phyloP scores from a whole-genome alignment of 768 basidiomycete genomes.

The Myochromella boudieri region DNA sequence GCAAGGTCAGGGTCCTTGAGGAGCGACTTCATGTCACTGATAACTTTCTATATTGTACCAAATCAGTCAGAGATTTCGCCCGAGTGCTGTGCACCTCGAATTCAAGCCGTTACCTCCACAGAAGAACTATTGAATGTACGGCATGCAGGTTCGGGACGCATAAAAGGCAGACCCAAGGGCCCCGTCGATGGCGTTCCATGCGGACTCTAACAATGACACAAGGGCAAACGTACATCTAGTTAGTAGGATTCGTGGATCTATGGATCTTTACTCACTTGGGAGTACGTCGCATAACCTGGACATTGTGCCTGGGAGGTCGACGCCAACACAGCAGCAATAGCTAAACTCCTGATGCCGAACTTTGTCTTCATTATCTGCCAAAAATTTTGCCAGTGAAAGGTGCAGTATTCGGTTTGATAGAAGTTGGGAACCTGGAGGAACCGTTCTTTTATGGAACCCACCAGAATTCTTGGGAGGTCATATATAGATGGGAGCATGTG shows the following conservation, averaged over 20 bases:
- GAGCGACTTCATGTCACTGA: constrained; percentile 67
- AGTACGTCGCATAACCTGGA: constrained; percentile 61
- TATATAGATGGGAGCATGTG: constrained; percentile 20
- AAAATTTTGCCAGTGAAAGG: neutral
- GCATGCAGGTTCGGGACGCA: constrained; percentile 69
- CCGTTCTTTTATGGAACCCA: constrained; percentile 16
- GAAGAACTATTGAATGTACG: constrained; percentile 75
- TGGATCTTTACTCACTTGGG: constrained; percentile 39
- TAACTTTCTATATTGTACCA: constrained; percentile 56
- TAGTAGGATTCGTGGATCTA: neutral
- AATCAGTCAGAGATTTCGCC: neutral
- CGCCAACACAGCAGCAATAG: constrained; percentile 25
- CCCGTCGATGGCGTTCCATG: constrained; percentile 64
- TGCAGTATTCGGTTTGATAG: neutral
- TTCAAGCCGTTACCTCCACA: constrained; percentile 54
- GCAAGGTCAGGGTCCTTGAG: constrained; percentile 79
- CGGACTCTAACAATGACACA: constrained; percentile 38
- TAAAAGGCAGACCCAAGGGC: constrained; percentile 63
- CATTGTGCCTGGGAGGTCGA: constrained; percentile 40
- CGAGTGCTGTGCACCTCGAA: neutral
- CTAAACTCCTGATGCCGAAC: constrained; percentile 19
- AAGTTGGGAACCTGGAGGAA: neutral
- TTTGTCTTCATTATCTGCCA: constrained; percentile 21
- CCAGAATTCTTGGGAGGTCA: constrained; percentile 8
- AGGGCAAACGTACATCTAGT: constrained; percentile 3